Percentiles rank a stretch among this genome's conserved stretches.
Evolutionary conservation across 2,329 filamentous ascomycete species (phyloP).

Genomic region (Cercospora sesami): DNA sequence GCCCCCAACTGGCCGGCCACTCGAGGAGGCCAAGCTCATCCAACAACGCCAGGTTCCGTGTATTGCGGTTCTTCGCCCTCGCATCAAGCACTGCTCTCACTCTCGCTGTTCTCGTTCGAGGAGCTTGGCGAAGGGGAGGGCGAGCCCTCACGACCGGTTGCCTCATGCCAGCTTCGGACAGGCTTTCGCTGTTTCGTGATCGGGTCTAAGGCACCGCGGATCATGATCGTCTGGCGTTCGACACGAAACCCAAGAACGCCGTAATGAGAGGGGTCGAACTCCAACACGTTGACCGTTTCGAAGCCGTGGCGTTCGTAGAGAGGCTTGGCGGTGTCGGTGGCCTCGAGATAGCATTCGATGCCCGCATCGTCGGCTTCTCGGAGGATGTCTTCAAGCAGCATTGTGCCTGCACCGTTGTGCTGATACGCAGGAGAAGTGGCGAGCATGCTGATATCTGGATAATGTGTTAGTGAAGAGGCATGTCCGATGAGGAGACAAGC

Average conservation of each 20-base stretch:
- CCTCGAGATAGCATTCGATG: constrained; percentile 46
- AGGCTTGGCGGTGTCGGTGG: constrained; percentile 38
- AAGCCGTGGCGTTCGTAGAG: constrained; percentile 40
- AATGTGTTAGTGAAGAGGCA: not conserved
- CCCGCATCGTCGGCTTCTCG: constrained; percentile 45
- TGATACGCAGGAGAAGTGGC: constrained; percentile 46
- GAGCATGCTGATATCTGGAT: constrained; percentile 39
- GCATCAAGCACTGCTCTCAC: not conserved
- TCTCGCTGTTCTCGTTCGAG: not conserved
- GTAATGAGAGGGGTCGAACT: constrained; percentile 37
- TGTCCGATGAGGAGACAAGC: not conserved
- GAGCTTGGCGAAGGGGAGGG: not conserved
- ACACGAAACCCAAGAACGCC: constrained; percentile 30
- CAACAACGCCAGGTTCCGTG: not conserved
- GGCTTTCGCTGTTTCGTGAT: constrained; percentile 21
- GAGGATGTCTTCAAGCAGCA: constrained; percentile 45
- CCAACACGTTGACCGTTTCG: constrained; percentile 33
- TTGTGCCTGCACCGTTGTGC: constrained; percentile 44
- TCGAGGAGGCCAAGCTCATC: not conserved
- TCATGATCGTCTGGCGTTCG: constrained; percentile 39
- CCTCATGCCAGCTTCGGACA: constrained; percentile 27
- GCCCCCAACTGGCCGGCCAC: not conserved
- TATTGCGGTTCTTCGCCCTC: not conserved
- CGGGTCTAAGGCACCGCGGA: constrained; percentile 31
- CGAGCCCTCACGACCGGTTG: constrained; percentile 15